Conservation (phyloP, 1,284 basidiomycete species). For the Ustilago nuda region DNA sequence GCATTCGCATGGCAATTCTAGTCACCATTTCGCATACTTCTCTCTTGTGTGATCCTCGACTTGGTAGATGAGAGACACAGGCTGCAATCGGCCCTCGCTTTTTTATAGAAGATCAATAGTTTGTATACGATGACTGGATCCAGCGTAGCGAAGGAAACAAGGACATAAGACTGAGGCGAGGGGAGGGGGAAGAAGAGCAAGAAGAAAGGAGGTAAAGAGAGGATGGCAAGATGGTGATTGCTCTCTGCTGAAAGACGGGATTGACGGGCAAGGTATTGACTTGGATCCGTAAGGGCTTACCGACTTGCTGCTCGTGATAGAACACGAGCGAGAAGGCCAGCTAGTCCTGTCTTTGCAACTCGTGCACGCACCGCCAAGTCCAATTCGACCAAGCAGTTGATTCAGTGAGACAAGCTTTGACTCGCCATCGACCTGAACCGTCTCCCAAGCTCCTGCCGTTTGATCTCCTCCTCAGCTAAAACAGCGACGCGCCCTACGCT, state of each 20-base stretch:
- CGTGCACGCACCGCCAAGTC: neutral
- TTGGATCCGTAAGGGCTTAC: neutral
- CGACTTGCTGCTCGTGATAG: neutral
- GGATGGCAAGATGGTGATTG: neutral
- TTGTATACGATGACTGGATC: neutral
- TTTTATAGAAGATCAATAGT: neutral
- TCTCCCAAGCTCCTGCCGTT: neutral
- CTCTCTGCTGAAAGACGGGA: neutral
- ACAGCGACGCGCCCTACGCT: neutral
- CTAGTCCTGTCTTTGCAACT: neutral
- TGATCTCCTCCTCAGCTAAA: neutral
- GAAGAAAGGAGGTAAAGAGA: neutral
- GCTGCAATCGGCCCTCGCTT: neutral
- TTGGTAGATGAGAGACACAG: neutral
- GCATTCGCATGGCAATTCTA: constrained; percentile 1
- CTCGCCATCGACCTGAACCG: constrained; percentile 6
- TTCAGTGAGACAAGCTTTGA: constrained; percentile 7
- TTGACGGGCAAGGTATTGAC: neutral
- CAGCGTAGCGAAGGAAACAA: neutral
- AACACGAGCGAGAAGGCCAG: neutral
- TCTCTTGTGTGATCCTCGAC: neutral
- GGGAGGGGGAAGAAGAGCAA: neutral
- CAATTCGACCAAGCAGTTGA: neutral
- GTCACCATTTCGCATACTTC: neutral
- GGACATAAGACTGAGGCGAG: neutral